Conservation (phyloP, 805 yeast genomes). For the Pichia manshurica region DNA sequence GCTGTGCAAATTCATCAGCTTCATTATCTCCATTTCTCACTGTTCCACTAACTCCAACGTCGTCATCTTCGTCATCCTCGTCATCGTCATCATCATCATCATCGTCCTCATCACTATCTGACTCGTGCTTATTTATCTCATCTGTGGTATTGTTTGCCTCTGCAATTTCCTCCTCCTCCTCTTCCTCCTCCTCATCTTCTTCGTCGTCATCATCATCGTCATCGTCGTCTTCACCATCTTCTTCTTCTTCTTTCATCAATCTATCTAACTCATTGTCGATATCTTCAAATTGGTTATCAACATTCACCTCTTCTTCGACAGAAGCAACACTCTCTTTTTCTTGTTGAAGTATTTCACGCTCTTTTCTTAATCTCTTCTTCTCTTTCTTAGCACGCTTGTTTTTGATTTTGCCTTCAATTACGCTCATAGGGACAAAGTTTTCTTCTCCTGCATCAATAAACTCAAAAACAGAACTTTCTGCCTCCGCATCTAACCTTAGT, state of each 20-base stretch:
- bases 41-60: conserved; percentile 26
- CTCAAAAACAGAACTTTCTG: conserved; percentile 75
- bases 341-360: conserved; percentile 5
- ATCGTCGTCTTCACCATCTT: conserved; percentile 32
- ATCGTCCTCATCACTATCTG: conserved; percentile 29
- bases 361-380: conserved; percentile 19
- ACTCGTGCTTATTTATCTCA: conserved; percentile 41
- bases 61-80: conserved; percentile 39
- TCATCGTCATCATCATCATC: conserved; percentile 38
- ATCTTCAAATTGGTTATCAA: conserved; percentile 29
- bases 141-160: conserved; percentile 35
- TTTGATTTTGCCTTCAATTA: conserved; percentile 24
- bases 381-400: conserved; percentile 22
- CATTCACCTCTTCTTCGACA: conserved; percentile 15
- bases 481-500: conserved; percentile 70
- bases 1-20: conserved; percentile 49
- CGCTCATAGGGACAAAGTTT: conserved; percentile 30
- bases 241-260: conserved; percentile 19
- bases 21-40: conserved; percentile 47
- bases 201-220: conserved; percentile 40
- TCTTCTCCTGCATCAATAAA: conserved; percentile 43
- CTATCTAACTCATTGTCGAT: conserved; percentile 23
- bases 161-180: conserved; percentile 30
- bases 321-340: neutral
- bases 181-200: conserved; percentile 41